Base-by-base conservation (phyloP, 768 basidiomycete species). In the Holtermanniella nyarrowii region DNA sequence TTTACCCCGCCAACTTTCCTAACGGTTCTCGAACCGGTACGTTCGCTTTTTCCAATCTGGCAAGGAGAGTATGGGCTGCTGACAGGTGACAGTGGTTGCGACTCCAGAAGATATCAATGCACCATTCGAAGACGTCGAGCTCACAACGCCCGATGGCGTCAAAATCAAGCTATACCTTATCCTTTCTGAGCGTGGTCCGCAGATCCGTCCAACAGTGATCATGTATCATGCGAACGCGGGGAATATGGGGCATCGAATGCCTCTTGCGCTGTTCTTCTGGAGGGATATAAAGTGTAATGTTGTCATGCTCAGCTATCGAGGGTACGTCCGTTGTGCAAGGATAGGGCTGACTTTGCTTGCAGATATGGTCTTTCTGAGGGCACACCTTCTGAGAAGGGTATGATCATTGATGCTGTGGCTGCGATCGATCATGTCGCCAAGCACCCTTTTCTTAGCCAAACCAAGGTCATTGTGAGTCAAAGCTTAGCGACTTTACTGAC, bases 351-450 rank as follows among this genome's bases (percentile, higher is more conserved):
- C 7, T 37, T 31, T n/a, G 21, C 2, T 41, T 14, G 4, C 45
- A 90, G 89, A 13, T 97, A 97, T 64, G 93, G 91, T 2, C 77
- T 75, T 23, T 90, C 87, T 0, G 85, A 90, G 59, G 93, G 93
- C 1, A 77, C 78, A 0, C 87, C 90, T 1, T 87, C 83, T 16
- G 88, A 95, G 69, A 79, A 80, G 69, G 88, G 84, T 27, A 75
- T 95, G 31, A 79, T 80, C 56, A 81, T 83, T 57, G 93, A 97
- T 60, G 84, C 91, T 7, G 58, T 77, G 69, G 70, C 75, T 1
- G 75, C 76, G 0, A 78, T 96, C 18, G 81, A 93, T 59, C 87
- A 83, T 66, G 62, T 95, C 13, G 74, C 74, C 14, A 72, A 78
- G 14, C 76, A 93, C 65, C 80, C 84, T 0, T 61, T 74, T 3